Evolutionary conservation across 108 stramenopile species (phyloP), one percentile per base, ranked within the genome.

Genomic region (Fistulifera pelliculosa): DNA sequence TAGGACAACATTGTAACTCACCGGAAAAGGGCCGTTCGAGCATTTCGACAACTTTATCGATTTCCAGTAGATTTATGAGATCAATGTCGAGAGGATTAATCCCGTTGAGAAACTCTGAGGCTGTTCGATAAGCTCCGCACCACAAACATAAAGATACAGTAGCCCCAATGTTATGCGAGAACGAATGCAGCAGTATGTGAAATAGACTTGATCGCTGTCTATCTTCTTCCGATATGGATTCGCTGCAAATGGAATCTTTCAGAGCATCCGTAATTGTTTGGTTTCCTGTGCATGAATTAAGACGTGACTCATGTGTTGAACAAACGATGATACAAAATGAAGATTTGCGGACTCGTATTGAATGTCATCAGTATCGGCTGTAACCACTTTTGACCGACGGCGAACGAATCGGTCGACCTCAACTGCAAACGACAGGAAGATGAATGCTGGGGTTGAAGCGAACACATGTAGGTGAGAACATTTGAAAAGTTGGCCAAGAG

Each of bases 361-460:
- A 31, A 69, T 61, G 38, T 71, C 54, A 21, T 65, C 60, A 24
- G 39, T 62, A 4, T 48, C 28, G 4, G 17, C 23, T 60, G 39
- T 17, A 57, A 24, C 47, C 42, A 59, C 47, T 67, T 64, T 40
- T 38, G 38, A 38, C 8, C 26, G 53, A 49, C 0, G 27, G 59
- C 27, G 52, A 23, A 81, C 58, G 65, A 79, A 91, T 27, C 52
- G 61, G 25, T 91, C 85, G 27, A 91, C 42, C 63, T 91, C 90
- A 2, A 79, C 66, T 5, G 81, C 81, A 55, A 91, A 91, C 0
- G 90, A 85, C 0, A 85, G 68, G 57, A 83, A 86, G 15, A 91
- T 80, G 62, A 91, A 87, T 49, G 85, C 90, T 10, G 90, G 83
- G 90, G 90, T 61, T 91, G 90, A 0, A 91, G 68, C 7, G 70